phyloP scores from a whole-genome alignment of 352 stramenopile species.

The Pythium oligandrum region DNA sequence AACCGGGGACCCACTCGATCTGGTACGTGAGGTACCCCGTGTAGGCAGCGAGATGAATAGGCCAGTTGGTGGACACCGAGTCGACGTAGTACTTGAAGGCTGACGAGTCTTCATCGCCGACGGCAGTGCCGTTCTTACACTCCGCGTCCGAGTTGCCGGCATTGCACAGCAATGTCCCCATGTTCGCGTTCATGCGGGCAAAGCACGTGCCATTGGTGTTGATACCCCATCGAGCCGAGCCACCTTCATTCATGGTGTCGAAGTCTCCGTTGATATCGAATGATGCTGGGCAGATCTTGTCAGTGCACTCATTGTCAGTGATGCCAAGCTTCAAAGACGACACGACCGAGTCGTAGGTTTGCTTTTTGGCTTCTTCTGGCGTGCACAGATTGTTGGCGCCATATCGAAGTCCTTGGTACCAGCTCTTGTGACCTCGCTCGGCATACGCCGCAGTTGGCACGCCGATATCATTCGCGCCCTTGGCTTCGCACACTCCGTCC shows the following conservation, averaged over 20 bases:
- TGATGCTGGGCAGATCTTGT: constrained; percentile 35
- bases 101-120: constrained; percentile 52
- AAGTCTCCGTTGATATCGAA: constrained; percentile 43
- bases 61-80: constrained; percentile 64
- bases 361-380: constrained; percentile 10
- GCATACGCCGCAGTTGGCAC: constrained; percentile 22
- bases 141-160: constrained; percentile 27
- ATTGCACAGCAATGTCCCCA: constrained; percentile 46
- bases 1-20: constrained; percentile 66
- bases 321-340: constrained; percentile 31
- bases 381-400: constrained; percentile 27
- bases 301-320: constrained; percentile 38
- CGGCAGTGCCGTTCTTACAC: constrained; percentile 33
- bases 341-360: constrained; percentile 22
- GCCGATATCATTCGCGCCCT: constrained; percentile 16
- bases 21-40: constrained; percentile 57
- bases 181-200: constrained; percentile 48
- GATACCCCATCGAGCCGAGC: constrained; percentile 42
- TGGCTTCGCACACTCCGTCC: constrained; percentile 11
- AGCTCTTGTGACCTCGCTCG: constrained; percentile 18
- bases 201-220: constrained; percentile 68
- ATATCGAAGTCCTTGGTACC: constrained; percentile 36
- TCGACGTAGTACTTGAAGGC: constrained; percentile 74
- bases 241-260: constrained; percentile 22
- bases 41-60: constrained; percentile 57